Percentiles rank a stretch among this genome's conserved stretches.
Evolutionary conservation across 768 basidiomycete genomes (phyloP).

Genomic region (Russula abietina): DNA sequence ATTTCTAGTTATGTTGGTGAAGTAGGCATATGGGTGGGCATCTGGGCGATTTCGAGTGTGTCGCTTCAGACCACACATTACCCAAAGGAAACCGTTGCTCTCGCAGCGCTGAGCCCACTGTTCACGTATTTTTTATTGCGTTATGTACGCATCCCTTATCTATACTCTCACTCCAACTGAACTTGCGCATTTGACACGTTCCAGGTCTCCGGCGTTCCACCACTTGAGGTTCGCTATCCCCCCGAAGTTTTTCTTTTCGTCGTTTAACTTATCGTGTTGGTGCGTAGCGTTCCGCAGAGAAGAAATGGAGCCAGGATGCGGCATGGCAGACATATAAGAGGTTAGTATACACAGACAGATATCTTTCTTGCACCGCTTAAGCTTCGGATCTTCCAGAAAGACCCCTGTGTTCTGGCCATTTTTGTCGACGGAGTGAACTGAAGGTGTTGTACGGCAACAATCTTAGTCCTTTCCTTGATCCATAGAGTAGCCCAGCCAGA

Average conservation of each 20-base stretch:
- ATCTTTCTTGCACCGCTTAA: background rate
- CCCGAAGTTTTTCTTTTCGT: background rate
- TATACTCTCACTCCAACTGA: too few relatives aligned
- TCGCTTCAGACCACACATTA: slow-evolving; percentile 43
- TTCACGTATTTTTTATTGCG: slow-evolving; percentile 58
- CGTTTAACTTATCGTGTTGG: background rate
- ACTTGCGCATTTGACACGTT: slow-evolving; percentile 1
- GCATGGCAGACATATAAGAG: slow-evolving; percentile 56
- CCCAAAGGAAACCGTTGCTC: slow-evolving; percentile 38
- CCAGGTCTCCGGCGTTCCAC: slow-evolving; percentile 67
- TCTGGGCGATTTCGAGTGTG: slow-evolving; percentile 51
- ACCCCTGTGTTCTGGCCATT: slow-evolving; percentile 37
- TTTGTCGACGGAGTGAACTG: slow-evolving; percentile 4
- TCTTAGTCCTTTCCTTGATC: too few relatives aligned
- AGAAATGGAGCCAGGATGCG: slow-evolving; percentile 48
- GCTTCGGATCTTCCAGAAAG: slow-evolving; percentile 23
- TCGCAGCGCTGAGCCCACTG: slow-evolving; percentile 53
- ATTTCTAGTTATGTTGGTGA: slow-evolving; percentile 62
- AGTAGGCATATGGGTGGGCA: slow-evolving; percentile 62
- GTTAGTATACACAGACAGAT: slow-evolving; percentile 33
- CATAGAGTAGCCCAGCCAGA: background rate
- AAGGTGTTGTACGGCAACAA: background rate
- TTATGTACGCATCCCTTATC: slow-evolving; percentile 35
- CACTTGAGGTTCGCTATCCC: slow-evolving; percentile 44
- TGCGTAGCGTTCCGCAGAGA: slow-evolving; percentile 40